phyloP scores from a whole-genome alignment of 2,329 filamentous ascomycete genomes.

The Diaporthe humulicola region DNA sequence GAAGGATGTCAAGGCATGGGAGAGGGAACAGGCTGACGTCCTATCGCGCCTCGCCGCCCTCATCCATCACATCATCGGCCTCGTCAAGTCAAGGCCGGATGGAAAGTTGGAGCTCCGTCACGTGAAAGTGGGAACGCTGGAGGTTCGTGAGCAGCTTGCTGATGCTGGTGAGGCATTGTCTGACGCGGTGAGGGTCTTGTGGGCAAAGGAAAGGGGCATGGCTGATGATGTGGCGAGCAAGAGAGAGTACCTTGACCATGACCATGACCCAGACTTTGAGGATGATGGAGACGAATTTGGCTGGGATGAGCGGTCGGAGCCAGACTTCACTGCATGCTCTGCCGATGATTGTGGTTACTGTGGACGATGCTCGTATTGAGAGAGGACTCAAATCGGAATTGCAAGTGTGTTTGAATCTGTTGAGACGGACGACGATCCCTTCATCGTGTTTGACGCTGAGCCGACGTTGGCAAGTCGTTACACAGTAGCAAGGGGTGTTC shows the following conservation, averaged over 20 bases:
- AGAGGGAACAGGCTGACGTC: slow-evolving; percentile 47
- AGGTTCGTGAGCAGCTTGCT: slow-evolving; percentile 44
- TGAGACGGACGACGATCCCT: background rate
- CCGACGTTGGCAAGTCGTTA: background rate
- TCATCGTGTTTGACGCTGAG: background rate
- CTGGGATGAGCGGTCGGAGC: slow-evolving; percentile 31
- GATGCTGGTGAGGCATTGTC: slow-evolving; percentile 45
- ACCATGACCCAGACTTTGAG: slow-evolving; percentile 1
- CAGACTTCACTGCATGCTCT: slow-evolving; percentile 45
- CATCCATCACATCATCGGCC: slow-evolving; percentile 43
- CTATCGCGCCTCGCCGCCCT: slow-evolving; percentile 50
- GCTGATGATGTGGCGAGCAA: background rate
- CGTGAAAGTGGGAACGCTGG: slow-evolving; percentile 39
- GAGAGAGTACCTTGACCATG: background rate
- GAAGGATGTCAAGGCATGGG: slow-evolving; percentile 52
- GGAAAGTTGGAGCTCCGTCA: slow-evolving; percentile 46
- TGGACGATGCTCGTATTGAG: slow-evolving; percentile 43
- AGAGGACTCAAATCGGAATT: background rate
- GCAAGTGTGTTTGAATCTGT: background rate
- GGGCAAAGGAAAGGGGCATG: slow-evolving; percentile 37
- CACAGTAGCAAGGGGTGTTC: background rate
- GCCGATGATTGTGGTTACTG: slow-evolving; percentile 44
- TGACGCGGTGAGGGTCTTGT: slow-evolving; percentile 44
- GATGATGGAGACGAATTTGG: slow-evolving; percentile 20
- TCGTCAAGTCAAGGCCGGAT: slow-evolving; percentile 37